Evolutionary conservation across 2,329 filamentous ascomycete species (phyloP).

Genomic region (Grosmannia serpens): DNA sequence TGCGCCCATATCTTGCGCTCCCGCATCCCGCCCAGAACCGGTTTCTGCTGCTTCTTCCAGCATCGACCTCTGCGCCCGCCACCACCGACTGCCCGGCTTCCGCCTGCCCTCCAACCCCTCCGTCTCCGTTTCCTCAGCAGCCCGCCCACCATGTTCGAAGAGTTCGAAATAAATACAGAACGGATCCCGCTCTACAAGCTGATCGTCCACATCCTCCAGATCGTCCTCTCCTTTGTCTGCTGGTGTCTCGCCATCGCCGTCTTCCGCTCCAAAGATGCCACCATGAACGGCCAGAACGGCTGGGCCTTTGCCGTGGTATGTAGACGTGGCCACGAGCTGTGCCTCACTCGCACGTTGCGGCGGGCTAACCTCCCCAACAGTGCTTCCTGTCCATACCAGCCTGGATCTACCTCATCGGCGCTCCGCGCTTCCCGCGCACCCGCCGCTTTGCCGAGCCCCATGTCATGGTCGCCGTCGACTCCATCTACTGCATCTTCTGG

Average conservation of each 20-base stretch:
- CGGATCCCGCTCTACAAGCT: conserved; percentile 45
- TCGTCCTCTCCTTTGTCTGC: conserved; percentile 40
- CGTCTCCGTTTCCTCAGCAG: too few species aligned
- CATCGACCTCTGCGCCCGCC: too few species aligned
- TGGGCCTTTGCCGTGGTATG: conserved; percentile 55
- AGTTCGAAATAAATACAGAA: conserved; percentile 41
- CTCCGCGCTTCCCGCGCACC: conserved; percentile 51
- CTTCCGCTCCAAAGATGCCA: conserved; percentile 36
- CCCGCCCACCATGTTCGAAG: conserved; percentile 27
- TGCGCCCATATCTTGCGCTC: too few species aligned
- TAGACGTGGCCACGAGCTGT: conserved; percentile 2
- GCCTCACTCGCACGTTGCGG: neutral
- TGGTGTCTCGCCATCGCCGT: conserved; percentile 51
- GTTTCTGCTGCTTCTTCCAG: too few species aligned
- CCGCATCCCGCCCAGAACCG: too few species aligned
- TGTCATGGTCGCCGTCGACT: conserved; percentile 48
- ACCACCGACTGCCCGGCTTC: too few species aligned
- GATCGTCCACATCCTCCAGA: conserved; percentile 43
- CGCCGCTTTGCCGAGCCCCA: conserved; percentile 50
- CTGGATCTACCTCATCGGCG: conserved; percentile 54
- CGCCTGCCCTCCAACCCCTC: too few species aligned
- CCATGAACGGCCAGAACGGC: conserved; percentile 44
- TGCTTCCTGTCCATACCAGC: conserved; percentile 54
- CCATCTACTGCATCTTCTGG: conserved; percentile 49
- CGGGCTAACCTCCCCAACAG: conserved; percentile 23